Base-by-base conservation (phyloP, 2,329 filamentous ascomycete species). In the Massarina eburnea region DNA sequence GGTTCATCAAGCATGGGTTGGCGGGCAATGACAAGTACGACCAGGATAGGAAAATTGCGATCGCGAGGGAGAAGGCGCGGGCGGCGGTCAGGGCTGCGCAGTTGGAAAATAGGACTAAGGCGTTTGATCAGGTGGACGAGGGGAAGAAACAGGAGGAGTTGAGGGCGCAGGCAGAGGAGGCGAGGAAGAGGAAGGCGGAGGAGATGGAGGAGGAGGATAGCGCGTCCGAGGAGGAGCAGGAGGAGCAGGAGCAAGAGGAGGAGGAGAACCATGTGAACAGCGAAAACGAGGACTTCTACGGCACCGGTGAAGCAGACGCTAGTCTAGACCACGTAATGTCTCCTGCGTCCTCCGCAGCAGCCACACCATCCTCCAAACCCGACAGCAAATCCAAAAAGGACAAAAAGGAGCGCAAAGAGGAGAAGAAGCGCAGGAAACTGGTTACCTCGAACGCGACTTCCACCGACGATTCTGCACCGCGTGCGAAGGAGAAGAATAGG, bases 1-100 rank as follows among this genome's bases (percentile, higher is more conserved):
- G 92, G 40, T 88, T 99, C 49, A 84, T 99, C 59, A 89, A 86
- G 64, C 82, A 89, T 49, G 89, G 88, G 42, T 73, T 97, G 61
- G 86, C 65, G 2, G 75, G 75, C 22, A 77, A 77, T 45, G 73
- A 76, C 39, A 58, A 60, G 53, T 75, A 71, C 49, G 74, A 77
- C 54, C 48, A 59, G 12, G 64, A 75, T 51, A 48, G 72, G 29
- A 54, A 63, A 39, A 54, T 62, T 45, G 66, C 59, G 8, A 58
- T 61, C 44, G 66, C 59, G 8, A 60, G 62, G 51, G 72, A 75
- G 49, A 58, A 51, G 41, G 62, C 59, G n/a, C 37, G 52, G 6
- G 59, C 58, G 36, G 43, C 57, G 33, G 35, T 61, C 39, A 61
- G 58, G 40, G 59, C 56, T 9, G 44, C 45, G 43, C 20, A 58